These are phyloP conservation scores for Marasmius fiardii DNA, from an alignment of 1,284 basidiomycete species.

Conservation along the genomic window DNA sequence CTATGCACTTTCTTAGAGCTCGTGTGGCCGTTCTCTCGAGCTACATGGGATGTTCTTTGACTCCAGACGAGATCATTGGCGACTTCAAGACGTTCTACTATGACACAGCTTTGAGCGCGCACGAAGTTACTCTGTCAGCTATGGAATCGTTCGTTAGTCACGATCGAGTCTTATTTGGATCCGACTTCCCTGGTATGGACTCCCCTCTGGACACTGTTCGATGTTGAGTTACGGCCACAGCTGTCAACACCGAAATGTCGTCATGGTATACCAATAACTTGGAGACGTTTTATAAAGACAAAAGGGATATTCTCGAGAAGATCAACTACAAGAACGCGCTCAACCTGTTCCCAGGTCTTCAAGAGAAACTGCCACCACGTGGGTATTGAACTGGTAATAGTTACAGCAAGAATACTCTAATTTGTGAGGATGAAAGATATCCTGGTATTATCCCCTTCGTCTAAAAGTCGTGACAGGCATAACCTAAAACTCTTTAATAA, in stretches of 20 bases:
- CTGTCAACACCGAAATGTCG: conserved; percentile 51
- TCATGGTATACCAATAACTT: conserved; percentile 57
- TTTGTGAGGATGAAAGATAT: background rate
- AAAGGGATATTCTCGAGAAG: conserved; percentile 30
- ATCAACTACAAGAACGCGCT: conserved; percentile 47
- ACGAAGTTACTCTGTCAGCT: conserved; percentile 44
- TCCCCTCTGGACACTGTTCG: no score
- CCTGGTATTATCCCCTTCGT: background rate
- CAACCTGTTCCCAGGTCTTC: conserved; percentile 37
- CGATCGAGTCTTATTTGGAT: conserved; percentile 59
- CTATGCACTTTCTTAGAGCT: conserved; percentile 25
- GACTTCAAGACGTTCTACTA: conserved; percentile 71
- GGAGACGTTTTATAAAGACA: conserved; percentile 38
- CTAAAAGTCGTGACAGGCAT: background rate
- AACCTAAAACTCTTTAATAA: conserved; percentile 4
- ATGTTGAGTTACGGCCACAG: conserved; percentile 28
- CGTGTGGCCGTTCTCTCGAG: conserved; percentile 62
- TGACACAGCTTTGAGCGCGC: conserved; percentile 63
- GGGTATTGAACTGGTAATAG: conserved; percentile 17
- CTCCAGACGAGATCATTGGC: conserved; percentile 55
- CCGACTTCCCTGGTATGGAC: conserved; percentile 73
- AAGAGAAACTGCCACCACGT: background rate
- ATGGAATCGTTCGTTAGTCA: conserved; percentile 45
- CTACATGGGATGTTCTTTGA: conserved; percentile 63
- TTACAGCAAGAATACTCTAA: conserved; percentile 2